Evolutionary conservation across 192 early-diverging fungal species (phyloP).

Genomic region (Umbelopsis vinacea): DNA sequence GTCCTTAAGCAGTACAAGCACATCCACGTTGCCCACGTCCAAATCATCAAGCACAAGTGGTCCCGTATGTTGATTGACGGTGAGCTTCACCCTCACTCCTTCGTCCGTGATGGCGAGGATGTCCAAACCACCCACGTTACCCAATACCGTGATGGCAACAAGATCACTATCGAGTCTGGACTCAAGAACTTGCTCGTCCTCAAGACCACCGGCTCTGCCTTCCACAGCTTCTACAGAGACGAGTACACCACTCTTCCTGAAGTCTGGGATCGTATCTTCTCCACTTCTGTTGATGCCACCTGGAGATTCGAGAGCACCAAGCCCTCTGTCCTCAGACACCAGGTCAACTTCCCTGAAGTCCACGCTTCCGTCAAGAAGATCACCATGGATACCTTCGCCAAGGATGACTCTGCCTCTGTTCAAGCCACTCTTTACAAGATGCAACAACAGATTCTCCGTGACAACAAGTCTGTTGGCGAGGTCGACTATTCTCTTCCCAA

Average conservation of each 20-base stretch:
- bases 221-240: constrained; percentile 73
- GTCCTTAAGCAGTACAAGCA: constrained; percentile 76
- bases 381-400: constrained; percentile 77
- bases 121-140: constrained; percentile 64
- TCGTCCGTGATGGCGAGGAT: constrained; percentile 73
- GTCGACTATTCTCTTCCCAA: constrained; percentile 78
- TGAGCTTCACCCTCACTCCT: constrained; percentile 72
- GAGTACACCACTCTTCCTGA: constrained; percentile 76
- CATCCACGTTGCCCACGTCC: constrained; percentile 64
- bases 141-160: constrained; percentile 46
- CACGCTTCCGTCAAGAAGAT: constrained; percentile 62
- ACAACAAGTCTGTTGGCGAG: constrained; percentile 59
- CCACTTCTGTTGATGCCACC: constrained; percentile 71
- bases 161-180: constrained; percentile 63
- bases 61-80: constrained; percentile 68
- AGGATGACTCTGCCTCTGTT: constrained; percentile 76
- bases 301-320: constrained; percentile 58
- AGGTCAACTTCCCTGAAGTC: constrained; percentile 58
- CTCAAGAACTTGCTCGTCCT: constrained; percentile 75
- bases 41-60: constrained; percentile 77
- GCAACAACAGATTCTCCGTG: constrained; percentile 64
- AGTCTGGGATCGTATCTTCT: constrained; percentile 78
- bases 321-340: constrained; percentile 25
- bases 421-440: constrained; percentile 84
- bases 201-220: constrained; percentile 84